These are phyloP conservation scores for Lecanicillium sp. DNA, from an alignment of 2,329 filamentous ascomycete species.

Conservation along the genomic window DNA sequence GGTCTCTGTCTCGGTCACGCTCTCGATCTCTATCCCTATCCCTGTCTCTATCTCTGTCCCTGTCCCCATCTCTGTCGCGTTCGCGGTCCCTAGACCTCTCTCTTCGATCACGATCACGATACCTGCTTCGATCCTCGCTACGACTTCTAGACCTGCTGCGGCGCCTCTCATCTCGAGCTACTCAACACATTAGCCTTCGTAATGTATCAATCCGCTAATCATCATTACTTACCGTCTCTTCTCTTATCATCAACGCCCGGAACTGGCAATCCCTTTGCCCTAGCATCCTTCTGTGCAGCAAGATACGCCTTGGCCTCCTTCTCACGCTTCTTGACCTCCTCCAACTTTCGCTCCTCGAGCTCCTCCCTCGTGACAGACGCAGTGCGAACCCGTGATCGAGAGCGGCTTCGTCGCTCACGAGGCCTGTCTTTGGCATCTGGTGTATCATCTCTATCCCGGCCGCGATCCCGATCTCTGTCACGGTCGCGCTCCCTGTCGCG, in stretches of 20 bases:
- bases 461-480: constrained; percentile 11
- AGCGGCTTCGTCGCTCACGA: constrained; percentile 29
- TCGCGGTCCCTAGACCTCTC: constrained; percentile 19
- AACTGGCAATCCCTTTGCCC: constrained; percentile 48
- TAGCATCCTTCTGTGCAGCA: constrained; percentile 52
- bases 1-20: constrained; percentile 15
- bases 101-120: constrained; percentile 20
- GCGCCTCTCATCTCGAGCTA: constrained; percentile 31
- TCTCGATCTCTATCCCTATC: constrained; percentile 21
- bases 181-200: constrained; percentile 35
- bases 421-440: no score
- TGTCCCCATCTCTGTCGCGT: constrained; percentile 18
- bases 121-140: constrained; percentile 17
- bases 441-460: constrained; percentile 18
- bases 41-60: constrained; percentile 23
- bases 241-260: constrained; percentile 48
- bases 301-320: constrained; percentile 50
- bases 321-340: constrained; percentile 22
- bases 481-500: constrained; percentile 17
- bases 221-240: constrained; percentile 11
- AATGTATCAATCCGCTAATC: constrained; percentile 14
- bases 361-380: constrained; percentile 32
- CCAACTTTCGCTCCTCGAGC: constrained; percentile 25
- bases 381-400: constrained; percentile 30
- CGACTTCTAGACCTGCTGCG: constrained; percentile 27